Evolutionary conservation across 176 grass and related monocot genomes (phyloP).

Genomic region (Oryza glumipatula): DNA sequence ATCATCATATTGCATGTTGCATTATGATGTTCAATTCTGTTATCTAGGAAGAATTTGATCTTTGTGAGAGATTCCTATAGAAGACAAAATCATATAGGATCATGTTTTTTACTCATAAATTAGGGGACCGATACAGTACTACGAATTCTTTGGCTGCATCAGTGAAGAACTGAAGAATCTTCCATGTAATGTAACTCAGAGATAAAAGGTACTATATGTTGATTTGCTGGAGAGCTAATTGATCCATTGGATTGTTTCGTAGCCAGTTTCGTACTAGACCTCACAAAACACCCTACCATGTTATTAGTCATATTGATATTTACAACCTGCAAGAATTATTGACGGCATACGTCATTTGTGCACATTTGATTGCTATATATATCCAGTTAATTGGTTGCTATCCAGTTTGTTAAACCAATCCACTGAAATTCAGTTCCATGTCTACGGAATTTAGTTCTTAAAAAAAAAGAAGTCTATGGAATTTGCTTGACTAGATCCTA

Average conservation of each 20-base stretch:
- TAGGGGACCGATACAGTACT: neutral
- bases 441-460: no score
- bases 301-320: neutral
- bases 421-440: neutral
- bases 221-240: neutral
- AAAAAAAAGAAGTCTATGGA: neutral
- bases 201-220: neutral
- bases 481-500: neutral
- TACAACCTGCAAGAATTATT: no score
- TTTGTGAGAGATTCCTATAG: neutral
- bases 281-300: neutral
- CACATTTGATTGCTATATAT: no score
- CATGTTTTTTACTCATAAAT: neutral
- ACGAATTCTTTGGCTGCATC: neutral
- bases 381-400: neutral
- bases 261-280: neutral
- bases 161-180: neutral
- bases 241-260: neutral
- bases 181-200: neutral
- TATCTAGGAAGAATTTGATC: neutral
- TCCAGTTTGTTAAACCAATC: no score
- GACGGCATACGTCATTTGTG: no score
- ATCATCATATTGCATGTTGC: neutral
- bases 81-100: slow-evolving; percentile 5
- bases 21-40: neutral